phyloP scores from a whole-genome alignment of 495 filamentous ascomycete genomes.

The Letharia lupina region DNA sequence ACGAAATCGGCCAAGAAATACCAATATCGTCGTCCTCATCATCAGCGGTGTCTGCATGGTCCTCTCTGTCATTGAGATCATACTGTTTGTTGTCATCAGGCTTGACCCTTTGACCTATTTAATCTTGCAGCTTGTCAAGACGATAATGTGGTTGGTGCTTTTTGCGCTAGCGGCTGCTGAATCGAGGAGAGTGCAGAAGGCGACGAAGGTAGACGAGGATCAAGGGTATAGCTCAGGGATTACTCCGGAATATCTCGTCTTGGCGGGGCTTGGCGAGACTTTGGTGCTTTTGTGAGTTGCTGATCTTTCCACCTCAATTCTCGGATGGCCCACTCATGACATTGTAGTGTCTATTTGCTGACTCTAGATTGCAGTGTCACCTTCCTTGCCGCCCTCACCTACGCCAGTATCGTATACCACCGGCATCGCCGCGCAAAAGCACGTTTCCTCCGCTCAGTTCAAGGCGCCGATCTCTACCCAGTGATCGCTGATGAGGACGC shows the following conservation, averaged over 20 bases:
- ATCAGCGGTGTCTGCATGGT: not conserved
- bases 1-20: not conserved
- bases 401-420: slow-evolving; percentile 4
- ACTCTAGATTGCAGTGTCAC: not conserved
- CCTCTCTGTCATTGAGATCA: not conserved
- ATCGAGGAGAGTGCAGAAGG: not conserved
- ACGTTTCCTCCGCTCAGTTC: not conserved
- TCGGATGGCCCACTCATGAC: too few relatives aligned
- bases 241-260: not conserved
- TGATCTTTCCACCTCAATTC: not conserved
- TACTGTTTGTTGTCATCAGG: not conserved
- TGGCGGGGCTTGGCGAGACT: not conserved
- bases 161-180: not conserved
- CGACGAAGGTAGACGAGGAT: not conserved
- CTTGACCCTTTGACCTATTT: slow-evolving; percentile 5
- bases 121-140: slow-evolving; percentile 3
- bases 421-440: slow-evolving; percentile 6
- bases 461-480: not conserved
- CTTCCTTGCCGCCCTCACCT: slow-evolving; percentile 6
- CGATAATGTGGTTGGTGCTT: slow-evolving; percentile 1
- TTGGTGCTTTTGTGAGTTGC: not conserved
- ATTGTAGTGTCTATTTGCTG: not conserved
- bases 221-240: not conserved
- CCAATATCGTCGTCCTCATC: not conserved
- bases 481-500: not conserved